These are phyloP conservation scores for Solanum peruvianum DNA, from an alignment of 257 asterid genomes.

Conservation along the genomic window DNA sequence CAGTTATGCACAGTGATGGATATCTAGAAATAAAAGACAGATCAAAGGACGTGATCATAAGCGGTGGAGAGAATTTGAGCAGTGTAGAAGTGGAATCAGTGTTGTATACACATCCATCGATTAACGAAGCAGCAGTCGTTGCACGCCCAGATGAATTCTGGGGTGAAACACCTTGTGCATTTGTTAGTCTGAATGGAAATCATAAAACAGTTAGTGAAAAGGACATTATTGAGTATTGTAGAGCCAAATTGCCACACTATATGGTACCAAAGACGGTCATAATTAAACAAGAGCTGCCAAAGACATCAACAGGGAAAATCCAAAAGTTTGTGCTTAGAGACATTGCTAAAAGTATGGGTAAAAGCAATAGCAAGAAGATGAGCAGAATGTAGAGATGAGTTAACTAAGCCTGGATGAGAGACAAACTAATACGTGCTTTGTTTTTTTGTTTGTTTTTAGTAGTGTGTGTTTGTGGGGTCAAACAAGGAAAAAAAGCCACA, in stretches of 20 bases:
- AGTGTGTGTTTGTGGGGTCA: not conserved
- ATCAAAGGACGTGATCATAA: constrained; percentile 70
- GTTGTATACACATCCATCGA: constrained; percentile 54
- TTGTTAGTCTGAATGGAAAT: constrained; percentile 43
- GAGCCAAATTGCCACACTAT: constrained; percentile 38
- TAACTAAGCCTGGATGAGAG: not conserved
- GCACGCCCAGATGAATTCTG: constrained; percentile 69
- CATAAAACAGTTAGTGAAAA: constrained; percentile 29
- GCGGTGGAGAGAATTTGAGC: constrained; percentile 82
- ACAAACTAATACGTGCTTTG: too few species aligned
- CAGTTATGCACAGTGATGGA: constrained; percentile 73
- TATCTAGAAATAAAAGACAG: constrained; percentile 66
- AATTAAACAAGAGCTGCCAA: constrained; percentile 51
- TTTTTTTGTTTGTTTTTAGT: too few species aligned
- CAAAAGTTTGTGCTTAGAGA: constrained; percentile 63
- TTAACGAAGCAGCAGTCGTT: constrained; percentile 83
- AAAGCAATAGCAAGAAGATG: not conserved
- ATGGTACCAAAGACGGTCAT: constrained; percentile 74
- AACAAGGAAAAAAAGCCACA: too few species aligned
- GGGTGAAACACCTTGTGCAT: constrained; percentile 88
- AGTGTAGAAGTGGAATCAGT: constrained; percentile 80
- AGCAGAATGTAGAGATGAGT: constrained; percentile 22
- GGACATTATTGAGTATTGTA: constrained; percentile 40
- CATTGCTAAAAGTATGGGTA: constrained; percentile 35
- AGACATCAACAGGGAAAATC: constrained; percentile 73